These are phyloP conservation scores for Phytophthora fragariaefolia DNA, from an alignment of 352 stramenopile genomes.

Conservation along the genomic window DNA sequence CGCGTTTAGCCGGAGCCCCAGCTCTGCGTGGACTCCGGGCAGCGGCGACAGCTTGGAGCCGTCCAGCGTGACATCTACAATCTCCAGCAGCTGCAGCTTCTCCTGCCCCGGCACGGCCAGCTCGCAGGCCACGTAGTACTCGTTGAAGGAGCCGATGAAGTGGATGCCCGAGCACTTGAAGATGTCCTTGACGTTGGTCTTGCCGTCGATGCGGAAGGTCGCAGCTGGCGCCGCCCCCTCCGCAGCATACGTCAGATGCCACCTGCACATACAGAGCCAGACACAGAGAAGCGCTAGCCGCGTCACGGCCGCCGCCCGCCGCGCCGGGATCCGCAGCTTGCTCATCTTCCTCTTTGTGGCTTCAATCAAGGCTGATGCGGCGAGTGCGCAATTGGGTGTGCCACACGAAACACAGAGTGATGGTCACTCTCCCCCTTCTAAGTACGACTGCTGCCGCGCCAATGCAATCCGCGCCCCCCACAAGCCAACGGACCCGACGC, in stretches of 20 bases:
- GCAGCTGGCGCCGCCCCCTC: conserved; percentile 9
- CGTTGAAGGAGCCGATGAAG: conserved; percentile 83
- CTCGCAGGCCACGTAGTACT: conserved; percentile 81
- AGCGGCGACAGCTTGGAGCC: conserved; percentile 46
- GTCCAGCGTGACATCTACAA: conserved; percentile 56
- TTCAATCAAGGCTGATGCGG: conserved; percentile 11
- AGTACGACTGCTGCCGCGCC: conserved; percentile 38
- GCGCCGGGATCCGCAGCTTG: conserved; percentile 16
- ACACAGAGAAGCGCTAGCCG: conserved; percentile 6
- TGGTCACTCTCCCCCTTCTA: conserved; percentile 21
- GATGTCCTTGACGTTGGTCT: conserved; percentile 55
- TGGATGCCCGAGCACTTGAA: conserved; percentile 74
- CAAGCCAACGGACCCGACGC: conserved; percentile 24
- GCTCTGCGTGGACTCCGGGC: conserved; percentile 55
- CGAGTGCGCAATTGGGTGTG: conserved; percentile 13
- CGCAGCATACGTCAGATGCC: conserved; percentile 6
- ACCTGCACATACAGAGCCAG: not conserved
- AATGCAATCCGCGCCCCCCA: conserved; percentile 33
- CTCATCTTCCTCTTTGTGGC: conserved; percentile 18
- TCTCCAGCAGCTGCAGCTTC: conserved; percentile 41
- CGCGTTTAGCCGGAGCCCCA: conserved; percentile 52
- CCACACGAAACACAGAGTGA: conserved; percentile 28
- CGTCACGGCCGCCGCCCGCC: not conserved
- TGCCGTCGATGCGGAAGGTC: conserved; percentile 62
- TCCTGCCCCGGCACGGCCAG: conserved; percentile 46